phyloP scores from a whole-genome alignment of 2,329 filamentous ascomycete genomes.

The Domatiomyces catenatus region DNA sequence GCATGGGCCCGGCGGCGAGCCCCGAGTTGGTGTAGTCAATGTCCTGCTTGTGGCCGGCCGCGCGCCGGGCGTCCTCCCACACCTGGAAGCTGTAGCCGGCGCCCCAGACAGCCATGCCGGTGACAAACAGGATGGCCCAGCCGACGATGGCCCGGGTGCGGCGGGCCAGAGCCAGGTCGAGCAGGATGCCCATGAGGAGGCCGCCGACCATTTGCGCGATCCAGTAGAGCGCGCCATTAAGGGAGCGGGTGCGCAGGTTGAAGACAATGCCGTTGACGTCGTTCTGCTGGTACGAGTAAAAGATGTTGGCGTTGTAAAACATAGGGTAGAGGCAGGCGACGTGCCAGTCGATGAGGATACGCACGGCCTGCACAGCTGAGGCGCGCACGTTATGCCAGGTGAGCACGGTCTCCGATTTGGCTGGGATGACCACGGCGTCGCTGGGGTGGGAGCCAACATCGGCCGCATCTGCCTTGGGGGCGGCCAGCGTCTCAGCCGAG shows the following conservation, averaged over 20 bases:
- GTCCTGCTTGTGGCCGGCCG: slow-evolving; percentile 27
- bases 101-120: slow-evolving; percentile 41
- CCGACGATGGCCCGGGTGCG: slow-evolving; percentile 33
- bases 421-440: background rate
- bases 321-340: slow-evolving; percentile 54
- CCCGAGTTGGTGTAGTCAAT: slow-evolving; percentile 34
- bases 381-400: slow-evolving; percentile 22
- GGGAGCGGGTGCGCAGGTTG: slow-evolving; percentile 40
- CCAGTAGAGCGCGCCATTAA: slow-evolving; percentile 42
- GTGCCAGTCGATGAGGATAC: slow-evolving; percentile 30
- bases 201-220: slow-evolving; percentile 42
- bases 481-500: slow-evolving; percentile 25
- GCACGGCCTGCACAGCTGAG: slow-evolving; percentile 19
- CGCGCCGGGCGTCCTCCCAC: slow-evolving; percentile 34
- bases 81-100: slow-evolving; percentile 52
- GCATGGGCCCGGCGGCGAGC: slow-evolving; percentile 46
- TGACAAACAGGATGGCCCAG: slow-evolving; percentile 33
- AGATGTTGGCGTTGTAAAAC: slow-evolving; percentile 56
- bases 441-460: background rate
- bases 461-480: slow-evolving; percentile 25
- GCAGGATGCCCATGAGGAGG: slow-evolving; percentile 31
- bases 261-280: slow-evolving; percentile 38
- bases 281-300: slow-evolving; percentile 56
- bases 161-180: slow-evolving; percentile 33
- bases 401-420: background rate